Percentiles rank a stretch among this genome's conserved stretches.
These are phyloP conservation scores for Mycena polygramma DNA, from an alignment of 768 basidiomycete species.

Conservation along the genomic window DNA sequence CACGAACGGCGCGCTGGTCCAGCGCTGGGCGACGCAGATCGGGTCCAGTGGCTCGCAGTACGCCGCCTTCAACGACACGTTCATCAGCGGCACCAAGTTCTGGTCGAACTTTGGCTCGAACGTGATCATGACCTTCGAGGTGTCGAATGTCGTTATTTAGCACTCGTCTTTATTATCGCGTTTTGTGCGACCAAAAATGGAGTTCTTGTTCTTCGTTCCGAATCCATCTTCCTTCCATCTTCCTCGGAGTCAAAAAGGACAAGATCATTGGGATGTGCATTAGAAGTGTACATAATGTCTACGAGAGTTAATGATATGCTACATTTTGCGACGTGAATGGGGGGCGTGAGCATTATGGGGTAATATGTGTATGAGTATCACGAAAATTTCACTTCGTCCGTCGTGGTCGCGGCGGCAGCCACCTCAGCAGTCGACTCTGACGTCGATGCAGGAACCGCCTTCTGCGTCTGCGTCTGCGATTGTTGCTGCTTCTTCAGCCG, in stretches of 20 bases:
- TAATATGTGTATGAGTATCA: neutral
- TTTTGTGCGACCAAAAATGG: too few species aligned
- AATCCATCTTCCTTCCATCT: too few species aligned
- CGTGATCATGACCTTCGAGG: constrained; percentile 37
- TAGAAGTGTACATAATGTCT: too few species aligned
- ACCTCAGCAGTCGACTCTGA: neutral
- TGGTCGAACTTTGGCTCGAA: constrained; percentile 32
- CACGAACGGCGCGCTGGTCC: constrained; percentile 29
- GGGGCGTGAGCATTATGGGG: too few species aligned
- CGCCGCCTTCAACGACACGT: constrained; percentile 34
- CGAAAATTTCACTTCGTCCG: constrained; percentile 19
- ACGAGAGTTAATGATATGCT: too few species aligned
- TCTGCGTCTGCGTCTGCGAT: constrained; percentile 1
- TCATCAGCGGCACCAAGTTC: constrained; percentile 35
- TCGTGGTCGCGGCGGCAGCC: neutral
- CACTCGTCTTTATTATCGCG: neutral
- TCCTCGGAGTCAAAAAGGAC: too few species aligned
- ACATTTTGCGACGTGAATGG: too few species aligned
- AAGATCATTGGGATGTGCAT: too few species aligned
- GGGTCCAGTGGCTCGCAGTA: constrained; percentile 36
- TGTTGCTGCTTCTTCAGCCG: constrained; percentile 29
- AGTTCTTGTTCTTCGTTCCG: too few species aligned
- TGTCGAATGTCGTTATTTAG: constrained; percentile 20
- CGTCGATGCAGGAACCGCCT: neutral
- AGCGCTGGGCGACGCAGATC: constrained; percentile 39